Percentiles rank a stretch among this genome's conserved stretches.
Evolutionary conservation across 331 rosid species (phyloP).

Genomic region (Prunus yedoensis): DNA sequence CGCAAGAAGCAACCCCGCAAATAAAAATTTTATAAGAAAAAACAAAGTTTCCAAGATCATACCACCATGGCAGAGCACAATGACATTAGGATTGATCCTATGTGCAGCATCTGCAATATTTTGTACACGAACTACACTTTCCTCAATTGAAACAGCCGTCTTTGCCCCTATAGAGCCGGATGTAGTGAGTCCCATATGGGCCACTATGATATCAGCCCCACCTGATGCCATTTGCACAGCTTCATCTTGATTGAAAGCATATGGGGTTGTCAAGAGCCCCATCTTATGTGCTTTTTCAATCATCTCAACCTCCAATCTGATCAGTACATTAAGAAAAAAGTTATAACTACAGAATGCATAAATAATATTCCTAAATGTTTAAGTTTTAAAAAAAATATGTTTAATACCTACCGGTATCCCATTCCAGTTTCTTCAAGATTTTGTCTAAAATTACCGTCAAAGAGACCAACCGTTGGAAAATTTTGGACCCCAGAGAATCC

Average conservation of each 20-base stretch:
- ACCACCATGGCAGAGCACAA: constrained; percentile 95
- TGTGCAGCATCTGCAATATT: constrained; percentile 85
- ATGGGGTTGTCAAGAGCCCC: constrained; percentile 95
- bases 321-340: constrained; percentile 24
- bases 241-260: constrained; percentile 77
- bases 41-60: constrained; percentile 23
- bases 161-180: constrained; percentile 89
- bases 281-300: constrained; percentile 74
- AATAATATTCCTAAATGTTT: background rate
- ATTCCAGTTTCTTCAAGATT: constrained; percentile 96
- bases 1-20: too few species aligned
- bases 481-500: constrained; percentile 92
- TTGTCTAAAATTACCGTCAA: constrained; percentile 89
- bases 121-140: constrained; percentile 73
- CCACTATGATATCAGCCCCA: constrained; percentile 88
- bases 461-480: constrained; percentile 91
- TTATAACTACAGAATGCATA: constrained; percentile 19
- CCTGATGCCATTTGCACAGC: constrained; percentile 77
- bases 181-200: constrained; percentile 93
- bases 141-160: constrained; percentile 74
- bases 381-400: background rate
- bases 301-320: constrained; percentile 91
- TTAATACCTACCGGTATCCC: constrained; percentile 75
- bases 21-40: background rate
- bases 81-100: constrained; percentile 58